Base-by-base conservation (phyloP, 192 early-diverging fungal genomes). In the Backusella australiensis region DNA sequence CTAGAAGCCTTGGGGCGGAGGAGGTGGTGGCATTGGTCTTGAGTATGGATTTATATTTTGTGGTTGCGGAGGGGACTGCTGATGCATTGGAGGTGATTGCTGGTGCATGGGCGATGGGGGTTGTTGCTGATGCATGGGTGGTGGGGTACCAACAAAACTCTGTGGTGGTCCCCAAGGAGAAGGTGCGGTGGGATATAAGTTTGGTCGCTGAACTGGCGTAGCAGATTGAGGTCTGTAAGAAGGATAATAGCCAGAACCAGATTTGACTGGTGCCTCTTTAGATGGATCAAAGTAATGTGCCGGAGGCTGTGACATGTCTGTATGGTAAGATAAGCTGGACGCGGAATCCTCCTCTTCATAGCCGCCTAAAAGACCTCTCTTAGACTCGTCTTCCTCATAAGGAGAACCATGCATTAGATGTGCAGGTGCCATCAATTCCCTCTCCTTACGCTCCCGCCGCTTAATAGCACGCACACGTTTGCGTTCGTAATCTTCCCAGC, bases 401-500 rank as follows among this genome's bases (percentile, higher is more conserved):
- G 65, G 39, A 23, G 15, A n/a, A 6, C 69, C 35, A 53, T 76
- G 76, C 12, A 63, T 68, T 15, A 73, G 65, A 36, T 75, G 72
- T 3, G 59, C 39, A 19, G 76, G 76, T 38, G 73, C 69, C 35
- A 77, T 69, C 29, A 74, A 46, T 12, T 74, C 42, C 42, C 87
- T 75, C 41, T 85, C 80, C 21, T 85, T 77, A 63, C 92, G 89
- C 80, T 94, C 90, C 72, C 88, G 89, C 76, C 92, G 90, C 69
- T 90, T 91, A 39, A 86, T 85, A 34, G 89, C 87, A 36, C 92
- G 88, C 59, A 93, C 79, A 68, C 92, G 92, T 82, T 90, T 91
- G 83, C 91, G 89, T 78, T 93, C 92, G 42, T 90, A 96, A 77
- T 97, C 94, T 74, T 92, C 92, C 95, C 94, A 96, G 32, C 93